Percentiles rank a stretch among this genome's conserved stretches.
Evolutionary conservation across 1,284 basidiomycete species (phyloP).

Genomic region (Porogramme epimiltina): DNA sequence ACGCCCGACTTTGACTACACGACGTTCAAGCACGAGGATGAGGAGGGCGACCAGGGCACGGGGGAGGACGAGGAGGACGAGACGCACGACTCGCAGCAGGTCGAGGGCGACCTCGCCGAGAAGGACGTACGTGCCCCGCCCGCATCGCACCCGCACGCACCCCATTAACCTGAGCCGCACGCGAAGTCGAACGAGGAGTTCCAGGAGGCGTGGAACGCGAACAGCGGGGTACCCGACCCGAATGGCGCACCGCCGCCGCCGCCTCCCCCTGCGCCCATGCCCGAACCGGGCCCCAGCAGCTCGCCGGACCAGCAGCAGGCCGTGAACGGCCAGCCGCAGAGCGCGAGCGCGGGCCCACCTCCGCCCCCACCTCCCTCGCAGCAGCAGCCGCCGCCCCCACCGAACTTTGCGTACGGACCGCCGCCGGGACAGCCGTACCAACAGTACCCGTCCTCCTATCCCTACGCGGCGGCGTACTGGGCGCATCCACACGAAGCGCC

Average conservation of each 20-base stretch:
- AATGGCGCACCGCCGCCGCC: constrained; percentile 17
- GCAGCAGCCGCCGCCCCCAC: constrained; percentile 19
- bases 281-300: constrained; percentile 25
- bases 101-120: constrained; percentile 26
- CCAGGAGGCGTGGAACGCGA: constrained; percentile 57
- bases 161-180: constrained; percentile 4
- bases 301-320: constrained; percentile 12
- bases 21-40: constrained; percentile 31
- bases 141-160: background rate
- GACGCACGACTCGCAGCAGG: constrained; percentile 28
- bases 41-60: constrained; percentile 35
- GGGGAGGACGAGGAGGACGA: constrained; percentile 30
- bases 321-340: constrained; percentile 14
- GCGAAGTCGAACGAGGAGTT: constrained; percentile 50
- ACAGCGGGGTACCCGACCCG: constrained; percentile 40
- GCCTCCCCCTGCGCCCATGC: constrained; percentile 13
- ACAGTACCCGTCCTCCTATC: constrained; percentile 30
- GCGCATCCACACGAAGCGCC: constrained; percentile 2
- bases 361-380: constrained; percentile 7
- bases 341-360: constrained; percentile 5
- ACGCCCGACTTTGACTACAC: constrained; percentile 39
- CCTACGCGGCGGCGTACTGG: constrained; percentile 13
- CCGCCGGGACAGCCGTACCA: constrained; percentile 27
- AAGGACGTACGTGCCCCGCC: constrained; percentile 29
- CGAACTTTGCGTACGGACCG: constrained; percentile 26